phyloP scores from a whole-genome alignment of 495 filamentous ascomycete genomes.

The Trichocladium antarcticum region DNA sequence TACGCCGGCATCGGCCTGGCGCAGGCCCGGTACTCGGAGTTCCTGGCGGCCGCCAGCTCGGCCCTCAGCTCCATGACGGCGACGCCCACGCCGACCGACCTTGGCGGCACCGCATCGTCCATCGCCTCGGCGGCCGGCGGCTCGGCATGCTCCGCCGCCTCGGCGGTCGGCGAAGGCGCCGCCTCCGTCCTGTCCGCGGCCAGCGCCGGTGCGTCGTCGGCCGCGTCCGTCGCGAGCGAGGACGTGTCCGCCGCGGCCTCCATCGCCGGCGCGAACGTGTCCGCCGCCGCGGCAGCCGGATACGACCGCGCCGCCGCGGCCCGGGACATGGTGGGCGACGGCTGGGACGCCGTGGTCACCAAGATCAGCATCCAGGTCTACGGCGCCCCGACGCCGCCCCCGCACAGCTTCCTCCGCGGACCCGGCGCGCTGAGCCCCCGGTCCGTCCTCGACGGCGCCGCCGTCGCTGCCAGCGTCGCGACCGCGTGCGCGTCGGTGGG shows the following conservation, averaged over 20 bases:
- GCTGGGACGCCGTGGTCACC: constrained; percentile 56
- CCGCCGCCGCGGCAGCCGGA: constrained; percentile 20
- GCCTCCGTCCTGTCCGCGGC: constrained; percentile 24
- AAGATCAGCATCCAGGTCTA: constrained; percentile 62
- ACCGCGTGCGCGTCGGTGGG: constrained; percentile 46
- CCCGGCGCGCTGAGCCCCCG: too few species aligned
- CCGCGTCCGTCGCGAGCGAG: constrained; percentile 20
- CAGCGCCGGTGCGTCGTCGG: constrained; percentile 16
- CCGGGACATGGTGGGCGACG: constrained; percentile 36
- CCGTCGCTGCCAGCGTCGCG: constrained; percentile 42
- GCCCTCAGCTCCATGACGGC: constrained; percentile 44
- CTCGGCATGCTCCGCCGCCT: constrained; percentile 25
- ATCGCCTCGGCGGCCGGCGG: constrained; percentile 21
- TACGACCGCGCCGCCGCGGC: constrained; percentile 20
- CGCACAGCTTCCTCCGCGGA: too few species aligned
- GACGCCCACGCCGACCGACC: constrained; percentile 38
- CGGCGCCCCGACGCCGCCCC: constrained; percentile 53
- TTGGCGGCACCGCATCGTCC: constrained; percentile 33
- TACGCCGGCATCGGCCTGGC: constrained; percentile 68
- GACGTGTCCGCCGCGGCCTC: constrained; percentile 26
- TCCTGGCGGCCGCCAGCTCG: constrained; percentile 55
- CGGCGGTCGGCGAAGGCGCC: constrained; percentile 17
- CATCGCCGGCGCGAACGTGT: constrained; percentile 23
- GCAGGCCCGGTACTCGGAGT: constrained; percentile 64
- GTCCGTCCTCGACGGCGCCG: constrained; percentile 19